Percentiles rank a stretch among this genome's conserved stretches.
phyloP scores from a whole-genome alignment of 2,329 filamentous ascomycete species.

The Paramyrothecium sp. region DNA sequence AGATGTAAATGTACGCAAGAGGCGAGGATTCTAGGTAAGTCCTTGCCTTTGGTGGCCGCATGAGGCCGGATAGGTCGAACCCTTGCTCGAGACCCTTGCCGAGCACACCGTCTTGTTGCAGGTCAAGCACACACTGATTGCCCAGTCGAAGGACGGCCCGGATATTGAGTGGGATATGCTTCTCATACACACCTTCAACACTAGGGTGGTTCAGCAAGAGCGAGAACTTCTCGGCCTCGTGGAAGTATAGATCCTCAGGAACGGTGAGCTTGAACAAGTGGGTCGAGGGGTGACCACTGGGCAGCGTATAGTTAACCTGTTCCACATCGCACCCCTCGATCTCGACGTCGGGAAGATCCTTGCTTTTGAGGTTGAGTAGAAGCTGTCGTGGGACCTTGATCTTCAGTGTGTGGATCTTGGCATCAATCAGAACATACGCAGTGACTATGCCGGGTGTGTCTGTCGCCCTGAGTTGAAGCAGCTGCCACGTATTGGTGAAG shows the following conservation, averaged over 20 bases:
- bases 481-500: constrained; percentile 92
- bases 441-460: constrained; percentile 83
- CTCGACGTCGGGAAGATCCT: constrained; percentile 84
- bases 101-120: constrained; percentile 83
- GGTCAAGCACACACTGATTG: constrained; percentile 90
- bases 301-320: constrained; percentile 88
- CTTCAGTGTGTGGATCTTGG: constrained; percentile 84
- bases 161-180: constrained; percentile 81
- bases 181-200: constrained; percentile 97
- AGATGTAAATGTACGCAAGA: constrained; percentile 85
- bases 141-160: constrained; percentile 87
- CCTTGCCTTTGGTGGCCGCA: constrained; percentile 60
- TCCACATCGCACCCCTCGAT: constrained; percentile 85
- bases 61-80: constrained; percentile 80
- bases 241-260: constrained; percentile 82
- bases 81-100: constrained; percentile 91
- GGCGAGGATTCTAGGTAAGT: constrained; percentile 74
- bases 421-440: constrained; percentile 89
- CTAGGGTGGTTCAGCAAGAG: constrained; percentile 87
- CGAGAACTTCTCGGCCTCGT: constrained; percentile 79
- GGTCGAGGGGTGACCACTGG: constrained; percentile 90
- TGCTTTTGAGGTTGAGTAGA: constrained; percentile 87
- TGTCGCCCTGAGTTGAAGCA: constrained; percentile 81
- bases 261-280: constrained; percentile 94
- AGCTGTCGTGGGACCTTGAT: constrained; percentile 86